Base-by-base conservation (phyloP, 331 rosid species). In the Cydonia oblonga region DNA sequence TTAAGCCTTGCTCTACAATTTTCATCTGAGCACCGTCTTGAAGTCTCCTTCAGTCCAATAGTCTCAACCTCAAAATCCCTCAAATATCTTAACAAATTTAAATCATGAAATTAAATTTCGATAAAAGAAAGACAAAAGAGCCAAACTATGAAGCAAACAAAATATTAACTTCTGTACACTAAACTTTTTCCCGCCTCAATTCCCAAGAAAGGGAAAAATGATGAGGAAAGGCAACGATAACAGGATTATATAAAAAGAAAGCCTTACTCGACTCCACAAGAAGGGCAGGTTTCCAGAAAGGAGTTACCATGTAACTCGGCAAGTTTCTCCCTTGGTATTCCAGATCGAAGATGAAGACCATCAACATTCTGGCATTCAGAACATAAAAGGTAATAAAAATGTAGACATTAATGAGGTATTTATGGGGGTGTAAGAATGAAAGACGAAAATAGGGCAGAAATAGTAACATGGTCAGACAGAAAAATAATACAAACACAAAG, bases 291-390 rank as follows among this genome's bases (percentile, higher is more conserved):
- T 83, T 95, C 98, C 97, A 95, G 84, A 81, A 95, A 95, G 69
- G 98, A 91, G 87, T 95, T 89, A 24, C 98, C 98, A 58, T 95
- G 98, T 83, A 95, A 81, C 79, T 95, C 98, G 52, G 98, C 81
- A 49, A 95, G 87, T 80, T 95, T 95, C 83, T 95, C 96, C 88
- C 98, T 86, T 53, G 97, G 96, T 73, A 91, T 89, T 76, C 98
- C 98, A 32, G 97, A 95, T 72, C 98, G 96, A 81, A 91, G 97
- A 82, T 95, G 98, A 66, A 95, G 98, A 64, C 98, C 98, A 69
- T 95, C 98, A 76, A 95, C 96, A 82, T 95, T 95, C 98, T 95
- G 77, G 74, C 82, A 90, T 71, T 66, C 61, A 79, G 46, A 64
- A 24, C 69, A 64, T 58, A 57, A 74, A 28, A 29, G 46, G 25